phyloP scores from a whole-genome alignment of 2,329 filamentous ascomycete species.

The Botrytis porri region DNA sequence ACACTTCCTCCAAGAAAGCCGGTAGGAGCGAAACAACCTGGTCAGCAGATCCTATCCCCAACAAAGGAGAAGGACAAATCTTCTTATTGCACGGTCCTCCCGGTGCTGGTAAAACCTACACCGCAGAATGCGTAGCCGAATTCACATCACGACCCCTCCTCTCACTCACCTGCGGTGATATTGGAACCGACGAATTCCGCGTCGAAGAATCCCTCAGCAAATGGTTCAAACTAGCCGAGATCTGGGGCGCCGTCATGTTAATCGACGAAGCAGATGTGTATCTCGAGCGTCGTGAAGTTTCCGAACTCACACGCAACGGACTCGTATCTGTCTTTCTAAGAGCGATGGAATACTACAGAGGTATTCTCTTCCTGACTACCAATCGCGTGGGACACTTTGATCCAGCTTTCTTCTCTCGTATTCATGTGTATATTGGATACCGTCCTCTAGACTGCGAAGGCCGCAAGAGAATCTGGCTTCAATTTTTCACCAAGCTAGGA shows the following conservation, averaged over 20 bases:
- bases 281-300: constrained; percentile 37
- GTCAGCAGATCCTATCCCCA: constrained; percentile 26
- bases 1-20: constrained; percentile 19
- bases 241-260: constrained; percentile 51
- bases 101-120: constrained; percentile 30
- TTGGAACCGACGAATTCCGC: constrained; percentile 46
- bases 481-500: constrained; percentile 29
- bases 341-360: constrained; percentile 43
- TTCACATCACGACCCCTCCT: constrained; percentile 30
- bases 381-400: constrained; percentile 44
- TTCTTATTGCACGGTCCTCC: constrained; percentile 30
- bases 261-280: constrained; percentile 55
- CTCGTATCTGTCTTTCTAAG: constrained; percentile 42
- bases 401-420: constrained; percentile 41
- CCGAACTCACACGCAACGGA: constrained; percentile 39
- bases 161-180: constrained; percentile 45
- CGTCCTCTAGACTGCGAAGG: constrained; percentile 30
- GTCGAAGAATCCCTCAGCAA: constrained; percentile 49
- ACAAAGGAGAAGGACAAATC: constrained; percentile 31
- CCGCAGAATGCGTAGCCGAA: constrained; percentile 33
- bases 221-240: constrained; percentile 47
- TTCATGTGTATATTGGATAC: constrained; percentile 40
- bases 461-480: constrained; percentile 36
- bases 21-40: constrained; percentile 21
- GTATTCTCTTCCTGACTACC: constrained; percentile 45